Evolutionary conservation across 2,329 filamentous ascomycete species (phyloP).

Genomic region (Tolypocladium nubicola): DNA sequence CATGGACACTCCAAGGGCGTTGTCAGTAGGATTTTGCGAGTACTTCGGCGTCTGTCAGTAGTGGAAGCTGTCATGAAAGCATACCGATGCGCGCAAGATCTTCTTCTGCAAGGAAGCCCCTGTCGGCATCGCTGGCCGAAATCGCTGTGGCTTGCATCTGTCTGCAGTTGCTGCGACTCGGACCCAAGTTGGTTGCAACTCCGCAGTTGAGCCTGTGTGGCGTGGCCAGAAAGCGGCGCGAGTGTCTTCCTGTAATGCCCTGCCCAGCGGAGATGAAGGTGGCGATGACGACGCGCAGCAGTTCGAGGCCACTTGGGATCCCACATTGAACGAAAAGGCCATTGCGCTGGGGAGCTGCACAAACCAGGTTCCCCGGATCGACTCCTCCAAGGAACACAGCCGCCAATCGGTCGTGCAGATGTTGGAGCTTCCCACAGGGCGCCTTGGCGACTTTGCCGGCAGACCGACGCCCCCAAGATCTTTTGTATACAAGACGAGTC

Average conservation of each 20-base stretch:
- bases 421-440: not conserved
- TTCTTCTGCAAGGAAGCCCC: not conserved
- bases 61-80: not conserved
- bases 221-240: not conserved
- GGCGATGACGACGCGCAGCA: not conserved
- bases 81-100: not conserved
- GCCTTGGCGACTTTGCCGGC: not conserved
- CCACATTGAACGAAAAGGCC: not conserved
- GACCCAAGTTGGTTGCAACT: not conserved
- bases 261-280: not conserved
- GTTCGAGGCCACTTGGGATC: not conserved
- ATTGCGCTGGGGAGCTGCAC: too few relatives aligned
- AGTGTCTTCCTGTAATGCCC: not conserved
- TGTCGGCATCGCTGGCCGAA: not conserved
- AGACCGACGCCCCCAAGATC: not conserved
- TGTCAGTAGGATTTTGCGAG: too few relatives aligned
- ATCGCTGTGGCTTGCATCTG: not conserved
- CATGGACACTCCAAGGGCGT: too few relatives aligned
- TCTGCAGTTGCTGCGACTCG: not conserved
- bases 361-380: too few relatives aligned
- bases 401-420: not conserved
- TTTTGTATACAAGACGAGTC: not conserved
- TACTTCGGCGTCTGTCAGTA: not conserved
- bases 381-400: too few relatives aligned
- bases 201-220: not conserved